Evolutionary conservation across 768 basidiomycete genomes (phyloP), one percentile per base, ranked within the genome.

Genomic region (Rhizopogon roseolus): DNA sequence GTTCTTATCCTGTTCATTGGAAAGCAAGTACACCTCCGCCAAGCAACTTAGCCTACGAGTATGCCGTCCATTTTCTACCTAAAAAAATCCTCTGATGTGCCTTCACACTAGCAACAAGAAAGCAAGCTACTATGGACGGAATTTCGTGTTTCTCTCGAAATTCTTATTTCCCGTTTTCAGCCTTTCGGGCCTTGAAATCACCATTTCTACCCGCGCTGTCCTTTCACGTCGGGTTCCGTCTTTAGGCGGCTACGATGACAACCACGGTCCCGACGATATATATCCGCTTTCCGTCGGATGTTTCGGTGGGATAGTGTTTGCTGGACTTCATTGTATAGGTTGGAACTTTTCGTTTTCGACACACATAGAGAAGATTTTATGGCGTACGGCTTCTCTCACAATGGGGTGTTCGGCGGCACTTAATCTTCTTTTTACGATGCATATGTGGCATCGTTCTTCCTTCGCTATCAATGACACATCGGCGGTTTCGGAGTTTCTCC

Each of bases 271-370:
- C 22, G 22, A 22, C 3, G 22, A 22, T 22, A 22, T 22, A 34
- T 11, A 11, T 10, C 34, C 11, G 11, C 34, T 34, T 10, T 8
- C 36, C 8, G 14, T 48, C 22, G 37, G 17, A 32, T 38, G 22
- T 7, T 10, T 53, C 16, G 43, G 55, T 9, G 64, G 50, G 5
- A 49, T 41, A 5, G 32, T 62, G 10, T 69, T 69, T 41, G 66
- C 65, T 16, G 62, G 49, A 2, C 57, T 69, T 17, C 66, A 69
- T 51, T 62, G 60, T 43, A 37, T 57, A 2, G 62, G 62, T 4
- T 66, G 65, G 68, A 49, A 50, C 25, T 54, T 62, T 5, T 5
- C 34, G 1, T 69, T 65, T 43, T 56, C 60, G 13, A 57, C 57
- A 6, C n/a, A 25, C 16, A 41, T 25, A 19, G 55, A 64, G 27